phyloP scores from a whole-genome alignment of 2,329 filamentous ascomycete genomes.

The Coleophoma cylindrospora region DNA sequence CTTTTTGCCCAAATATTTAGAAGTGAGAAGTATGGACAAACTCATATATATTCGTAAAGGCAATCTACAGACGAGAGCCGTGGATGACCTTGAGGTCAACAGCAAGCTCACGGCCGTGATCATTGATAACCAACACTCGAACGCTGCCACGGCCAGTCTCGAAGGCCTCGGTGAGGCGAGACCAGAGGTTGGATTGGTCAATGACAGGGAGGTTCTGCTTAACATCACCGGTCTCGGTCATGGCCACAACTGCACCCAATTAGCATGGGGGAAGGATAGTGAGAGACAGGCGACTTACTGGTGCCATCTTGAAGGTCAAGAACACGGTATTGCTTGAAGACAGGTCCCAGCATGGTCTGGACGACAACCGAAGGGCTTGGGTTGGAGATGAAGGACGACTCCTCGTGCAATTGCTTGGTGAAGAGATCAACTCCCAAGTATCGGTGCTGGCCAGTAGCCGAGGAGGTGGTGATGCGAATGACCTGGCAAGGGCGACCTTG shows the following conservation, averaged over 20 bases:
- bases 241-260: constrained; percentile 66
- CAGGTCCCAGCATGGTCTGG: constrained; percentile 97
- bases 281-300: constrained; percentile 33
- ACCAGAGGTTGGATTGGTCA: constrained; percentile 87
- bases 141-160: constrained; percentile 89
- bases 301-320: constrained; percentile 87
- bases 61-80: constrained; percentile 57
- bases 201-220: constrained; percentile 93
- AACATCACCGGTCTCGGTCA: constrained; percentile 97
- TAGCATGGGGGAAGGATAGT: constrained; percentile 14
- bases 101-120: constrained; percentile 87
- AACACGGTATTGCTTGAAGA: constrained; percentile 99
- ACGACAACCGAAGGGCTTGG: constrained; percentile 93
- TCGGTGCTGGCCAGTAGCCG: constrained; percentile 97
- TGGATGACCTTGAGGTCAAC: constrained; percentile 99
- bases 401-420: constrained; percentile 99
- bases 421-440: constrained; percentile 99
- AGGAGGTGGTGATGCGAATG: constrained; percentile 97
- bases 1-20: not conserved
- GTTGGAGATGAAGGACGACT: constrained; percentile 97
- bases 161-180: constrained; percentile 77
- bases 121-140: constrained; percentile 91
- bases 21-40: not conserved
- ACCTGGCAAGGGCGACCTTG: constrained; percentile 99
- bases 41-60: not conserved